Percentiles rank a stretch among this genome's conserved stretches.
phyloP scores from a whole-genome alignment of 371 early-diverging fungal genomes.

The Furculomyces boomerangus region DNA sequence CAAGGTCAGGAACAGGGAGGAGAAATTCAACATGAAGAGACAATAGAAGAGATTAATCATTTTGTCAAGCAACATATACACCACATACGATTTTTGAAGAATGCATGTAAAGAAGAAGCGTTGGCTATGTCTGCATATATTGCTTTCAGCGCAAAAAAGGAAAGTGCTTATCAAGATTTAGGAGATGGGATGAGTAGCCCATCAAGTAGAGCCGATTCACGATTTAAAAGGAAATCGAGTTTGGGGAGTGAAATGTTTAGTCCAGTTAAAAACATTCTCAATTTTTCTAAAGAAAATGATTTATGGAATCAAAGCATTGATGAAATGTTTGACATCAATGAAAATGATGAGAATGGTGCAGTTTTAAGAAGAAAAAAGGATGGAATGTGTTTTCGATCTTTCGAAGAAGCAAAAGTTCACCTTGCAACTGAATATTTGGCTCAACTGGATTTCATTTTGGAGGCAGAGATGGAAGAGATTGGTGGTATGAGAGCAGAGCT shows the following conservation, averaged over 20 bases:
- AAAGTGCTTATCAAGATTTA: too few species aligned
- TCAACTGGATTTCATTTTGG: constrained; percentile 33
- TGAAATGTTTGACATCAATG: constrained; percentile 14
- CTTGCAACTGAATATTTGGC: constrained; percentile 25
- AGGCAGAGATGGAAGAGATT: constrained; percentile 29
- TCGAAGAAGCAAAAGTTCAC: constrained; percentile 10
- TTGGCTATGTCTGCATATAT: constrained; percentile 54
- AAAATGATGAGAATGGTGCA: constrained; percentile 6
- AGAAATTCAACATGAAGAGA: background rate
- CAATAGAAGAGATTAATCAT: constrained; percentile 24
- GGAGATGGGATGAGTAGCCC: too few species aligned
- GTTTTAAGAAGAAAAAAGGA: constrained; percentile 18
- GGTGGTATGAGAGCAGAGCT: constrained; percentile 23
- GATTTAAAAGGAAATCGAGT: background rate
- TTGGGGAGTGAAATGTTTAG: background rate
- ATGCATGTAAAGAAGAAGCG: constrained; percentile 55
- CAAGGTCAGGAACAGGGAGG: background rate
- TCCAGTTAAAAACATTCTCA: background rate
- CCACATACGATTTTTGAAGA: constrained; percentile 57
- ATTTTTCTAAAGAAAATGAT: constrained; percentile 9
- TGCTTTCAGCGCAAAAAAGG: constrained; percentile 10
- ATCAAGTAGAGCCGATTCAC: too few species aligned
- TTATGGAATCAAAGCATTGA: constrained; percentile 7
- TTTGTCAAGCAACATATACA: constrained; percentile 56
- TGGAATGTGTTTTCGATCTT: constrained; percentile 12